Conservation (phyloP, 2,329 filamentous ascomycete genomes). For the Beauveria medogensis region DNA sequence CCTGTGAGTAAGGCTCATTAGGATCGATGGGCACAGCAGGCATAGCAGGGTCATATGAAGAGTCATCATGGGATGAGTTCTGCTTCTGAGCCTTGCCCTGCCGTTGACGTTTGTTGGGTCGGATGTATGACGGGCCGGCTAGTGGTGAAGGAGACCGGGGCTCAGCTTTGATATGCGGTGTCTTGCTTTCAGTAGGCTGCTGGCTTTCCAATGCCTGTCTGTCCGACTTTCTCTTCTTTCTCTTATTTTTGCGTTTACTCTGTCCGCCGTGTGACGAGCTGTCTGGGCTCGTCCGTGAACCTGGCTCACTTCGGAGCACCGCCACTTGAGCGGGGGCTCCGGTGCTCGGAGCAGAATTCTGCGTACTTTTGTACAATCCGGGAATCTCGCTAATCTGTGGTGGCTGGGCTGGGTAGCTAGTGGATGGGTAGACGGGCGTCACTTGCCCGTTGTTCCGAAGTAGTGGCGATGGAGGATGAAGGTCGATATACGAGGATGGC, state of each 20-base stretch:
- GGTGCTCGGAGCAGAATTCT: slow-evolving; percentile 11
- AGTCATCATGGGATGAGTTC: slow-evolving; percentile 9
- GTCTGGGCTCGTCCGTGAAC: slow-evolving; percentile 47
- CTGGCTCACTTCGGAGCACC: slow-evolving; percentile 44
- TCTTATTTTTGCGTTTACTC: slow-evolving; percentile 36
- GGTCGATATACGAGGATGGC: slow-evolving; percentile 19
- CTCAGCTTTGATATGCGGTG: slow-evolving; percentile 55
- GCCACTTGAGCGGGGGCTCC: slow-evolving; percentile 44
- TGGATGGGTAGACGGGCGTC: slow-evolving; percentile 63
- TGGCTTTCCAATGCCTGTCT: slow-evolving; percentile 35
- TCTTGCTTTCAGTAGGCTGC: slow-evolving; percentile 26
- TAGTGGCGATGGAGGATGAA: slow-evolving; percentile 47
- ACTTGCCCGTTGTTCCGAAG: slow-evolving; percentile 66
- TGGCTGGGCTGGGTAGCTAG: slow-evolving; percentile 58
- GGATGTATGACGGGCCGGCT: slow-evolving; percentile 40
- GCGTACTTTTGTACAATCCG: not conserved
- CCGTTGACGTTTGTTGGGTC: slow-evolving; percentile 50
- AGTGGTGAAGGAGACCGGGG: slow-evolving; percentile 57
- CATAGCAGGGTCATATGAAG: slow-evolving; percentile 6
- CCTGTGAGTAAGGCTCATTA: not conserved
- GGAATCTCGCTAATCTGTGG: not conserved
- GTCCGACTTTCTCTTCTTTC: slow-evolving; percentile 47
- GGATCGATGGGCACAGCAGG: slow-evolving; percentile 10
- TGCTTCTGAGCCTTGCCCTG: slow-evolving; percentile 34
- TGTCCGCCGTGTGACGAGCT: slow-evolving; percentile 49